Evolutionary conservation across 257 asterid genomes (phyloP).

Genomic region (Gentiana dahurica): DNA sequence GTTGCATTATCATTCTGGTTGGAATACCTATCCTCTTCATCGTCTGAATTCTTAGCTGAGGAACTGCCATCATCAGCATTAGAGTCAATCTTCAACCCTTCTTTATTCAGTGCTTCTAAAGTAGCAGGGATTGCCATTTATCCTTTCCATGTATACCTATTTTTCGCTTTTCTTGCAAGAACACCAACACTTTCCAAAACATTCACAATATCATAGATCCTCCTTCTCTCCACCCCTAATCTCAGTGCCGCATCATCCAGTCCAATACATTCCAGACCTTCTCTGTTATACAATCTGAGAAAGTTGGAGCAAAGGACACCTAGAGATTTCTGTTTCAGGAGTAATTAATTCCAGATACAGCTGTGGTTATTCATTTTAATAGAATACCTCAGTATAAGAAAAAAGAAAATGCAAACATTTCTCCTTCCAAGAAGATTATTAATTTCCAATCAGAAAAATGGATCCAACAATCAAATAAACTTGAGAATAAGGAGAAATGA

Average conservation of each 20-base stretch:
- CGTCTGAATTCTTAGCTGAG: conserved; percentile 67
- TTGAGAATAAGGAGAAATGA: too few relatives aligned
- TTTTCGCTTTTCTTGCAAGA: conserved; percentile 78
- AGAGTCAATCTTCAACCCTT: conserved; percentile 53
- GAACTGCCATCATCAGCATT: conserved; percentile 40
- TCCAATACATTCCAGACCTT: conserved; percentile 76
- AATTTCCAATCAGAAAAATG: too few relatives aligned
- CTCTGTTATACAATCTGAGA: conserved; percentile 64
- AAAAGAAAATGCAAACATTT: too few relatives aligned
- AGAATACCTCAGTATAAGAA: too few relatives aligned
- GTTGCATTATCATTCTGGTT: conserved; percentile 46
- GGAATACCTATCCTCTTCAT: conserved; percentile 58
- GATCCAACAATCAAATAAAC: too few relatives aligned
- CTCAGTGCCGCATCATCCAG: conserved; percentile 87
- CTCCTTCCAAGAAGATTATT: too few relatives aligned
- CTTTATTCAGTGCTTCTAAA: conserved; percentile 62
- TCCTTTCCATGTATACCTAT: conserved; percentile 91
- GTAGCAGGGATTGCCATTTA: conserved; percentile 69
- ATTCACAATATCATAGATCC: conserved; percentile 95
- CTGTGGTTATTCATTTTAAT: not conserved
- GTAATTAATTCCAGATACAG: conserved; percentile 57
- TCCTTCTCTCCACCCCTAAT: conserved; percentile 95
- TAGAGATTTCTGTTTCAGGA: conserved; percentile 71
- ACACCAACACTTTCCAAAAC: conserved; percentile 95
- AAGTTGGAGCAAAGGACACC: conserved; percentile 60